phyloP scores from a whole-genome alignment of 768 basidiomycete species.

The Rhodotorula babjevae region DNA sequence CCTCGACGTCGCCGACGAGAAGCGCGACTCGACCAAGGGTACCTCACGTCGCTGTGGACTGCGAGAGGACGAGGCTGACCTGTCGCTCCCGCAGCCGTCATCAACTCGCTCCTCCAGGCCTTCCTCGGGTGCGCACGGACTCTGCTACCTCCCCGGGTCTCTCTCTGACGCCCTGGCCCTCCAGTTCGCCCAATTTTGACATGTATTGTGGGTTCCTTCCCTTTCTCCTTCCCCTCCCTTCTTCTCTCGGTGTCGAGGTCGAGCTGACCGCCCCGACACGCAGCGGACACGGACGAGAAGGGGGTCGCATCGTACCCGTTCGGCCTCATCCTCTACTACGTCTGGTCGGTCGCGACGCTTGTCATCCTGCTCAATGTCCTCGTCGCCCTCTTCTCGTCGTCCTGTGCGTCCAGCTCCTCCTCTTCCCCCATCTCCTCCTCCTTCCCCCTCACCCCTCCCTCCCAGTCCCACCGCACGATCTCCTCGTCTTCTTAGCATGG shows the following conservation, averaged over 20 bases:
- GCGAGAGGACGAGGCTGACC: neutral
- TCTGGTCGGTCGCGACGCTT: slow-evolving; percentile 49
- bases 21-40: slow-evolving; percentile 39
- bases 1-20: slow-evolving; percentile 49
- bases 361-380: slow-evolving; percentile 53
- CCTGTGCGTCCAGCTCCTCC: neutral
- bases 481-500: no score
- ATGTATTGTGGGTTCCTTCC: slow-evolving; percentile 1
- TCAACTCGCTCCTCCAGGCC: slow-evolving; percentile 49
- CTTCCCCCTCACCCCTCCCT: no score
- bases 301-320: slow-evolving; percentile 28
- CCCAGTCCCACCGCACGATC: no score
- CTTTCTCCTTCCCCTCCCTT: no score
- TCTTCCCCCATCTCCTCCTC: no score
- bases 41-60: neutral
- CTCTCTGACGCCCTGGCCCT: neutral
- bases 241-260: no score
- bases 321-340: slow-evolving; percentile 38
- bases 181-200: slow-evolving; percentile 36
- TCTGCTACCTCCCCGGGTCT: neutral
- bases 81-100: slow-evolving; percentile 21
- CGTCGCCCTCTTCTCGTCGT: slow-evolving; percentile 50
- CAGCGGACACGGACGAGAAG: neutral
- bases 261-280: neutral
- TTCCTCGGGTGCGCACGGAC: slow-evolving; percentile 44